Evolutionary conservation across 495 filamentous ascomycete genomes (phyloP), one percentile per base, ranked within the genome.

Genomic region (Neurospora intermedia): DNA sequence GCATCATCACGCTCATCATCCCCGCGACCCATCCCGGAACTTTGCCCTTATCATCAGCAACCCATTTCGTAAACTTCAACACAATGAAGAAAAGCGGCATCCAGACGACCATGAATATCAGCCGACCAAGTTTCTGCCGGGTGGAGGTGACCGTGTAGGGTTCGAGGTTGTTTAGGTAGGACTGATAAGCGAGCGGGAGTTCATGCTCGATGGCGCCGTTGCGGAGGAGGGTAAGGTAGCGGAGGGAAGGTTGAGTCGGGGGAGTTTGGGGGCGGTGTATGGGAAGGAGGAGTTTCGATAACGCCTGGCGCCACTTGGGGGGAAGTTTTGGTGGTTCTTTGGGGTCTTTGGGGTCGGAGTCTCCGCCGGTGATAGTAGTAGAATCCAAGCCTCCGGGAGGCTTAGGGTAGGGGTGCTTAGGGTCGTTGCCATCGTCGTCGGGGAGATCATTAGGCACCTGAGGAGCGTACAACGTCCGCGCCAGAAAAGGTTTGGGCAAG

Each of bases 161-260:
- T 43, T 85, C 86, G 20, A 97, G 84, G 15, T 82, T 76, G 11
- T 84, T 80, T 1, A 99, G 85, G 78, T 94, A 95, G 4, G 76
- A 79, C 72, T 86, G 86, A 77, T 97, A 99, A 43, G 91, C 88
- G 0, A 83, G 74, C 0, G 96, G 96, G 0, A 99, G 84, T 13
- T 85, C 83, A 79, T 94, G 90, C 80, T 99, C 93, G 10, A 80
- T 80, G 6, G 93, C 94, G 10, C 96, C 96, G 72, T 88, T 87
- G 23, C 83, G 86, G 75, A 99, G 87, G 31, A 98, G 83, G 35
- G 88, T 86, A 7, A 98, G 84, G 78, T 99, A 98, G 0, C 95
- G 88, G 20, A 87, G 84, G 4, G 93, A 97, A 0, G 96, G 88
- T 79, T 98, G 94, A 3, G 93, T 91, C 76, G 93, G 92, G 70